Evolutionary conservation across 441 rosid genomes (phyloP).

Genomic region (Bruguiera hainesii): DNA sequence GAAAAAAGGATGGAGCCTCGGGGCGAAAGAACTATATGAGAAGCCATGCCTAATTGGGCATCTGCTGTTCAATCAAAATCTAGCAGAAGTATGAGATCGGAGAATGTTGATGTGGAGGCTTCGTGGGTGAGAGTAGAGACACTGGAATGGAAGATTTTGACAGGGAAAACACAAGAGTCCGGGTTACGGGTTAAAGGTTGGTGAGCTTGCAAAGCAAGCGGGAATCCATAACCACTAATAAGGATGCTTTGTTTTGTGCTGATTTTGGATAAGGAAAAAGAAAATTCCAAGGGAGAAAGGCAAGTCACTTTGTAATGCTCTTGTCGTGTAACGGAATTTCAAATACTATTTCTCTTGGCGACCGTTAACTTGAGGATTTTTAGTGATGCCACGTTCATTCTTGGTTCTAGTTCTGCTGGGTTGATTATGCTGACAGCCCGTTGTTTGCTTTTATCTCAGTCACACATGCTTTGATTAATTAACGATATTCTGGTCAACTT

Average conservation of each 20-base stretch:
- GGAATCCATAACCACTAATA: background rate
- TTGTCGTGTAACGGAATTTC: conserved; percentile 18
- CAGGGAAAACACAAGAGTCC: conserved; percentile 13
- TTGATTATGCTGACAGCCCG: conserved; percentile 11
- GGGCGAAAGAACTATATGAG: conserved; percentile 33
- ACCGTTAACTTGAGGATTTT: conserved; percentile 24
- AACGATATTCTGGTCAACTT: background rate
- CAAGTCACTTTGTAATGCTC: background rate
- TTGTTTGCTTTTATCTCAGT: background rate
- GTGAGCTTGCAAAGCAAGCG: background rate
- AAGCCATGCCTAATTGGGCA: conserved; percentile 11
- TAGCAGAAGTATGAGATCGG: background rate
- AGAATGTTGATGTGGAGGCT: background rate
- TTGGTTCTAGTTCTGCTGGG: conserved; percentile 20
- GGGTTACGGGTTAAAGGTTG: conserved; percentile 1
- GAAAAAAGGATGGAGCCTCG: conserved; percentile 5
- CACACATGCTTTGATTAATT: background rate
- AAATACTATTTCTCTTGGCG: conserved; percentile 27
- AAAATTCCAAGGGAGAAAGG: conserved; percentile 19
- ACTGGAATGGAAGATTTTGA: conserved; percentile 17
- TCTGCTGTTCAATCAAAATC: conserved; percentile 14
- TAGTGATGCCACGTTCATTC: conserved; percentile 19
- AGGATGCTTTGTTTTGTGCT: conserved; percentile 5
- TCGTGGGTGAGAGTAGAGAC: conserved; percentile 15
- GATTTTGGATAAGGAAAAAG: conserved; percentile 25